These are phyloP conservation scores for Tetracentron sinense DNA, from an alignment of 164 flowering plant genomes.

Conservation along the genomic window DNA sequence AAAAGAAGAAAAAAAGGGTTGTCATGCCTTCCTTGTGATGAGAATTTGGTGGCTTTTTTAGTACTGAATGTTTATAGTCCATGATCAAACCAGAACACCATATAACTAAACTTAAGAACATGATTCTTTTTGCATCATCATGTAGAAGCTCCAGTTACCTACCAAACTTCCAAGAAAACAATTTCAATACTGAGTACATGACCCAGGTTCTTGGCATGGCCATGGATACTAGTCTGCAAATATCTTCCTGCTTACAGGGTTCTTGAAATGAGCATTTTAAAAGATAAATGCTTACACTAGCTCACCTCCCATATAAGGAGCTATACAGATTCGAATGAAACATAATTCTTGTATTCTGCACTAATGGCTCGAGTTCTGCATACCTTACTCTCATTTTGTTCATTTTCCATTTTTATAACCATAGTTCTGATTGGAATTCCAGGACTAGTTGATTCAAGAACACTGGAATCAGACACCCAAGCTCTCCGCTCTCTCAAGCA, in stretches of 20 bases:
- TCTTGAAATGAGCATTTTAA: not conserved
- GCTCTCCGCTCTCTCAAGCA: slow-evolving; percentile 23
- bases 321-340: too few relatives aligned
- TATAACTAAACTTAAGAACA: too few relatives aligned
- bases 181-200: not conserved
- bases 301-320: not conserved
- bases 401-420: not conserved
- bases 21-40: too few relatives aligned
- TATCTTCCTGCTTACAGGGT: not conserved
- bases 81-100: not conserved
- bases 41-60: not conserved
- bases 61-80: not conserved
- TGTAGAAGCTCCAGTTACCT: too few relatives aligned
- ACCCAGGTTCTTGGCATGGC: not conserved
- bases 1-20: too few relatives aligned
- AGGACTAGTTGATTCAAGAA: slow-evolving; percentile 11
- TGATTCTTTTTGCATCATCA: too few relatives aligned
- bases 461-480: slow-evolving; percentile 25
- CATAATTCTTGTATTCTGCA: too few relatives aligned
- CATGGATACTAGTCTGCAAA: not conserved
- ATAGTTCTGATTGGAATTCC: not conserved
- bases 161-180: not conserved
- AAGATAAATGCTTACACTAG: not conserved
- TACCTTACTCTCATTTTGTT: too few relatives aligned
- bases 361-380: too few relatives aligned